Evolutionary conservation across 345 rosid species (phyloP).

Genomic region (Dipteronia sinensis): DNA sequence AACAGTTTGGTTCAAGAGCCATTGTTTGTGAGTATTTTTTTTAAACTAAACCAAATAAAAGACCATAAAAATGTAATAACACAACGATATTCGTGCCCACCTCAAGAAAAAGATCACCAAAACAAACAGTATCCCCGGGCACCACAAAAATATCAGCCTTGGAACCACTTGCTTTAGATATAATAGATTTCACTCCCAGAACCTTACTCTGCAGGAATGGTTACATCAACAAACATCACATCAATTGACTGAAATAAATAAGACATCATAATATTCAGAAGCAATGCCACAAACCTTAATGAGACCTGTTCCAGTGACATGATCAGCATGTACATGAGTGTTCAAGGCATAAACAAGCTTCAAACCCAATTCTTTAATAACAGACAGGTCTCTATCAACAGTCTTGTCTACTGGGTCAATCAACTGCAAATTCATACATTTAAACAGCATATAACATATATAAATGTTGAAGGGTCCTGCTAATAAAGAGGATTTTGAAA

Average conservation of each 20-base stretch:
- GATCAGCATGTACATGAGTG: slow-evolving; percentile 99
- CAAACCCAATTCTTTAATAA: slow-evolving; percentile 70
- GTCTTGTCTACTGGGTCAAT: slow-evolving; percentile 94
- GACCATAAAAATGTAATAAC: background rate
- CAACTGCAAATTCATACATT: slow-evolving; percentile 45
- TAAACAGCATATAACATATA: background rate
- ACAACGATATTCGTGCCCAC: slow-evolving; percentile 30
- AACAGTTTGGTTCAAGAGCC: background rate
- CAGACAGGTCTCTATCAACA: slow-evolving; percentile 77
- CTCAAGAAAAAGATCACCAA: slow-evolving; percentile 78
- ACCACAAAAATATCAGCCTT: slow-evolving; percentile 79
- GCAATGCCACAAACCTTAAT: slow-evolving; percentile 57
- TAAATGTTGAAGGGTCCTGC: too few species aligned
- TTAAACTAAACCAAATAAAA: background rate
- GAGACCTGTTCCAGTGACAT: slow-evolving; percentile 88
- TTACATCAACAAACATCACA: slow-evolving; percentile 1
- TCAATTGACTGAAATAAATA: background rate
- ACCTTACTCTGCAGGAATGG: slow-evolving; percentile 48
- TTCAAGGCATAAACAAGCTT: slow-evolving; percentile 82
- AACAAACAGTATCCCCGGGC: slow-evolving; percentile 64
- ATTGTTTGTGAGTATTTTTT: background rate
- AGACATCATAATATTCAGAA: slow-evolving; percentile 3
- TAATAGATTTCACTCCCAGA: slow-evolving; percentile 67
- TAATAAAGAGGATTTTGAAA: too few species aligned
- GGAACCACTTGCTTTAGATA: slow-evolving; percentile 77